A percentile compares a stretch with the other conserved stretches of the same genome.
phyloP scores from a whole-genome alignment of 495 filamentous ascomycete genomes.

The Trichoderma orchidacearum region DNA sequence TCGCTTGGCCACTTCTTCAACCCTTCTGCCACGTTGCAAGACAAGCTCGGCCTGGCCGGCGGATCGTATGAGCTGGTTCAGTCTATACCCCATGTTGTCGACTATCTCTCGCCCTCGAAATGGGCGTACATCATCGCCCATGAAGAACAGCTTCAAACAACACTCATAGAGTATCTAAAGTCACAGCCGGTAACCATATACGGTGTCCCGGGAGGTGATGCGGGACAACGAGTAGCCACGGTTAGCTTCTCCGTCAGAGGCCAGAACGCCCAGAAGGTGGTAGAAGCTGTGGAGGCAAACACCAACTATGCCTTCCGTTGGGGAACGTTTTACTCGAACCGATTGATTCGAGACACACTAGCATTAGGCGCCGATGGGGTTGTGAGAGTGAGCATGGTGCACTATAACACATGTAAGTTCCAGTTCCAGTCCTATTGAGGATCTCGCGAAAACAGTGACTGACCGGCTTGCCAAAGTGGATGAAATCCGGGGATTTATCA shows the following conservation, averaged over 20 bases:
- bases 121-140: constrained; percentile 42
- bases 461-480: constrained; percentile 28
- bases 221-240: constrained; percentile 41
- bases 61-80: constrained; percentile 53
- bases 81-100: constrained; percentile 39
- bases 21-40: constrained; percentile 34
- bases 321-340: constrained; percentile 54
- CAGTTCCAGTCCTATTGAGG: background rate
- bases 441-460: background rate
- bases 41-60: constrained; percentile 53
- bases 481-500: constrained; percentile 39
- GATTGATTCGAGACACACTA: constrained; percentile 46
- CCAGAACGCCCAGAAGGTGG: constrained; percentile 38
- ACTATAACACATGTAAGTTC: constrained; percentile 46
- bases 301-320: constrained; percentile 46
- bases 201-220: constrained; percentile 34
- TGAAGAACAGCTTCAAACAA: constrained; percentile 43
- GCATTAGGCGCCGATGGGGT: constrained; percentile 46
- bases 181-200: constrained; percentile 35
- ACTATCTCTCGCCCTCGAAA: constrained; percentile 36
- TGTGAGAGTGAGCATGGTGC: constrained; percentile 55
- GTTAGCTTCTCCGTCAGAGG: constrained; percentile 53
- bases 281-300: constrained; percentile 45
- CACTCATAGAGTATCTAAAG: constrained; percentile 42
- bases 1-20: constrained; percentile 60